These are phyloP conservation scores for Aspergillus floridensis DNA, from an alignment of 2,329 filamentous ascomycete genomes.

Conservation along the genomic window DNA sequence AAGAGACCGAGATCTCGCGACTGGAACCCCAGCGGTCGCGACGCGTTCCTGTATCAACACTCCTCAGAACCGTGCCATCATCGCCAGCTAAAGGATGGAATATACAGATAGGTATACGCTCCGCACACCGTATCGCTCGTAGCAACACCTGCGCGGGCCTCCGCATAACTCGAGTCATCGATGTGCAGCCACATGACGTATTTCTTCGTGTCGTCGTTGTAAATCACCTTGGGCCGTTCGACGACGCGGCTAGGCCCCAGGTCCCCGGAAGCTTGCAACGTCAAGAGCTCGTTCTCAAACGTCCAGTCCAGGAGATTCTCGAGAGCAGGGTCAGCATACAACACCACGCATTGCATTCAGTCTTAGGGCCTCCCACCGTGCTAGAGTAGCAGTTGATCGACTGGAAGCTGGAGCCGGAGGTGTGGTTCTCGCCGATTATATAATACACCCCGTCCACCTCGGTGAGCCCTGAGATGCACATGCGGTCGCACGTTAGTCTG, in stretches of 20 bases:
- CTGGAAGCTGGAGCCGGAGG: constrained; percentile 59
- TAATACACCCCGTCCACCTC: constrained; percentile 60
- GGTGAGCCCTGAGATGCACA: constrained; percentile 42
- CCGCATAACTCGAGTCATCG: constrained; percentile 59
- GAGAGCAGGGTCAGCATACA: not conserved
- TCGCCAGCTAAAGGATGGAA: not conserved
- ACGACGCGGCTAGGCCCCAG: constrained; percentile 62
- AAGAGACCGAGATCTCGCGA: constrained; percentile 61
- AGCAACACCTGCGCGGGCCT: constrained; percentile 65
- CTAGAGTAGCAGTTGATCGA: constrained; percentile 68
- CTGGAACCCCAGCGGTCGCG: constrained; percentile 50
- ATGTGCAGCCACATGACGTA: constrained; percentile 72
- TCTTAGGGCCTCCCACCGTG: constrained; percentile 23
- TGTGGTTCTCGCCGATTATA: constrained; percentile 69
- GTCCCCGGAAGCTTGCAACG: constrained; percentile 53
- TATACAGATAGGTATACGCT: constrained; percentile 50
- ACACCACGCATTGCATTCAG: too few relatives aligned
- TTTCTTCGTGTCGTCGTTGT: constrained; percentile 61
- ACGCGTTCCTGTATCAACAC: constrained; percentile 16
- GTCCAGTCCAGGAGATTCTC: constrained; percentile 63
- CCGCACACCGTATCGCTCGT: constrained; percentile 60
- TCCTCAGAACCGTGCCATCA: too few relatives aligned
- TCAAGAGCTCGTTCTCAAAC: constrained; percentile 59
- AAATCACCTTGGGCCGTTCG: constrained; percentile 67
- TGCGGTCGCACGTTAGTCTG: not conserved